phyloP scores from a whole-genome alignment of 257 asterid species.

The Knoxia roxburghii region DNA sequence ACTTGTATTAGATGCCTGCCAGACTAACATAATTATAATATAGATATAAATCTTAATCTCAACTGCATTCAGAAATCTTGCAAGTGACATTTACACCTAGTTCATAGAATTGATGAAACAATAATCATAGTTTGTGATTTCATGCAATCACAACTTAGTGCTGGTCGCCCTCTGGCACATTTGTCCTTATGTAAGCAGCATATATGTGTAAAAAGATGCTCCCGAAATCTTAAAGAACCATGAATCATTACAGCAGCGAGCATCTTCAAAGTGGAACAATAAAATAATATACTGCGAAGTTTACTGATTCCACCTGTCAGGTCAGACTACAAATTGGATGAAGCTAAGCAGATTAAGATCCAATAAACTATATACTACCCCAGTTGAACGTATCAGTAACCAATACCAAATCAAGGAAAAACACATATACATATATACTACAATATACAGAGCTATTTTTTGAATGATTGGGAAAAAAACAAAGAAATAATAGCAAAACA shows the following conservation, averaged over 20 bases:
- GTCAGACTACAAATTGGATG: neutral
- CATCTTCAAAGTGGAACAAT: conserved; percentile 1
- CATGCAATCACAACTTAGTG: conserved; percentile 4
- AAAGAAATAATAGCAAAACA: neutral
- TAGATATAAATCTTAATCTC: neutral
- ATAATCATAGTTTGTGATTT: neutral
- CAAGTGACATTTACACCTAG: neutral
- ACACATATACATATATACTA: neutral
- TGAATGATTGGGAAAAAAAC: neutral
- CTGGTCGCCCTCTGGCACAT: too few relatives aligned
- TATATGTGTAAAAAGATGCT: neutral
- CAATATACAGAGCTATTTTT: too few relatives aligned
- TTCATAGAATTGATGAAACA: neutral
- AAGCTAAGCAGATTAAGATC: neutral
- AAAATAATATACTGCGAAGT: neutral
- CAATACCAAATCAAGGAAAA: neutral
- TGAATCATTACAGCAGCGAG: neutral
- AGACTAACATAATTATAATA: neutral
- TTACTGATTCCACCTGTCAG: neutral
- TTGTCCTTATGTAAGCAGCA: neutral
- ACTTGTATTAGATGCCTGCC: neutral
- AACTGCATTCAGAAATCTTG: neutral
- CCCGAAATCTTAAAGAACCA: neutral
- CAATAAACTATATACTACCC: neutral
- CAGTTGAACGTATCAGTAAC: neutral